Percentiles rank a stretch among this genome's conserved stretches.
Evolutionary conservation across 805 yeast genomes (phyloP).

Genomic region (Metschnikowia picachoensis): DNA sequence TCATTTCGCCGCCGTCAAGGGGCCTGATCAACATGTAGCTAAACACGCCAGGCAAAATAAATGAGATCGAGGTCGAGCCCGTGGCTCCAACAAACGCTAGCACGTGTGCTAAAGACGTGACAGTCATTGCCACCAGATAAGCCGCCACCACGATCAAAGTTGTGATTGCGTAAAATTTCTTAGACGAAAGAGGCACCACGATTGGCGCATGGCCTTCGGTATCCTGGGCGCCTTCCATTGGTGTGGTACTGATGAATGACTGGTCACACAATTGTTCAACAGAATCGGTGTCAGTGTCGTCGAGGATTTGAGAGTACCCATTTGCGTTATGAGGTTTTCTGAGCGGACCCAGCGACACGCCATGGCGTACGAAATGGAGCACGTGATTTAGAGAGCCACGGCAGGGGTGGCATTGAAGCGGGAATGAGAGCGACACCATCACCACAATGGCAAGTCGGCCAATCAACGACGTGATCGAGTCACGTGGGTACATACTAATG

Average conservation of each 20-base stretch:
- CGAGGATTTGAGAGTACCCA: constrained; percentile 25
- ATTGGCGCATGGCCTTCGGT: constrained; percentile 46
- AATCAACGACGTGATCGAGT: constrained; percentile 42
- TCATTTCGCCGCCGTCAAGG: constrained; percentile 23
- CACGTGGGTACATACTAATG: constrained; percentile 59
- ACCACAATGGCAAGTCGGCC: constrained; percentile 63
- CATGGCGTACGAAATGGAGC: constrained; percentile 42
- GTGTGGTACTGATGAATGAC: constrained; percentile 41
- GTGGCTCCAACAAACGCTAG: constrained; percentile 89
- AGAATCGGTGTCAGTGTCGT: constrained; percentile 13
- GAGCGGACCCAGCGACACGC: constrained; percentile 23
- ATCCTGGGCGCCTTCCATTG: constrained; percentile 45
- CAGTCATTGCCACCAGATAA: constrained; percentile 60
- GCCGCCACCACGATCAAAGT: constrained; percentile 43
- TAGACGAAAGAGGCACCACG: constrained; percentile 29
- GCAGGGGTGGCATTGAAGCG: constrained; percentile 79
- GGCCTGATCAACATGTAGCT: constrained; percentile 71
- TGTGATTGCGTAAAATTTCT: constrained; percentile 27
- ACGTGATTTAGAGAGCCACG: constrained; percentile 71
- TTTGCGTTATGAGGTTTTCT: constrained; percentile 16
- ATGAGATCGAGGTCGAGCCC: constrained; percentile 88
- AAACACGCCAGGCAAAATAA: constrained; percentile 84
- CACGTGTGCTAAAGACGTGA: constrained; percentile 74
- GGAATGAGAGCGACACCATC: constrained; percentile 75
- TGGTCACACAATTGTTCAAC: constrained; percentile 23